Conservation (phyloP, 345 rosid species). For the Citrus mangshanensis region DNA sequence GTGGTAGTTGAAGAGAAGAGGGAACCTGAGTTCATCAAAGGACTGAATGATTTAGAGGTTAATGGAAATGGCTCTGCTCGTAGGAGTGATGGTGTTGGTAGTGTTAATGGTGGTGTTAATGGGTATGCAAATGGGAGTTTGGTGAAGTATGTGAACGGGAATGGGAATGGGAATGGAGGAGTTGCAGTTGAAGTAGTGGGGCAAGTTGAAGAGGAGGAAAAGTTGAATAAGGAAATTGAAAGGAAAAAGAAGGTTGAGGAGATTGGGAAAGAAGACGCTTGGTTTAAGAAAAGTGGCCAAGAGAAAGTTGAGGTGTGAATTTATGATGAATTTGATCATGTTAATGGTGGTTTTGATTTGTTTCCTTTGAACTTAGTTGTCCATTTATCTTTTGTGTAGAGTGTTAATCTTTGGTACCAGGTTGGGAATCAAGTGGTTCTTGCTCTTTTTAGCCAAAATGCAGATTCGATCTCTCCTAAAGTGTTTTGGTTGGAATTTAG, state of each 20-base stretch:
- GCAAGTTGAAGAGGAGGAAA: conserved; percentile 18
- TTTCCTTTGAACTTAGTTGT: neutral
- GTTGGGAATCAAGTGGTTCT: neutral
- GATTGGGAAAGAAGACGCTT: conserved; percentile 92
- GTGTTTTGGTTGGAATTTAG: neutral
- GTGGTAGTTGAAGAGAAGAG: conserved; percentile 54
- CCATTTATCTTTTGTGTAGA: neutral
- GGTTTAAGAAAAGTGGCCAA: conserved; percentile 63
- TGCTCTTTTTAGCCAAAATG: neutral
- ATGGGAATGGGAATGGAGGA: conserved; percentile 31
- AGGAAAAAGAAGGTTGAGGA: conserved; percentile 91
- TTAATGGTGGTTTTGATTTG: neutral
- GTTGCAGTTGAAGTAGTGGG: conserved; percentile 24
- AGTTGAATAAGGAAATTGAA: conserved; percentile 40
- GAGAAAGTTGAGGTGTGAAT: conserved; percentile 50
- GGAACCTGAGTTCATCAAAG: conserved; percentile 27
- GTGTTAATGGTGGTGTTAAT: conserved; percentile 22
- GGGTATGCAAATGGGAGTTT: conserved; percentile 52
- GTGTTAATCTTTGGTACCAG: neutral
- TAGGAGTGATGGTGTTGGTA: neutral
- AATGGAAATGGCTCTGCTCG: conserved; percentile 35
- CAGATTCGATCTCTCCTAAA: neutral
- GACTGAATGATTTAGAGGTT: conserved; percentile 28
- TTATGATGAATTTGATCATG: neutral
- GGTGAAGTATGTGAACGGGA: conserved; percentile 61